A percentile compares a stretch with the other conserved stretches of the same genome.
Conservation (phyloP, 495 filamentous ascomycete genomes). For the Pseudomonodictys pantanalensis region DNA sequence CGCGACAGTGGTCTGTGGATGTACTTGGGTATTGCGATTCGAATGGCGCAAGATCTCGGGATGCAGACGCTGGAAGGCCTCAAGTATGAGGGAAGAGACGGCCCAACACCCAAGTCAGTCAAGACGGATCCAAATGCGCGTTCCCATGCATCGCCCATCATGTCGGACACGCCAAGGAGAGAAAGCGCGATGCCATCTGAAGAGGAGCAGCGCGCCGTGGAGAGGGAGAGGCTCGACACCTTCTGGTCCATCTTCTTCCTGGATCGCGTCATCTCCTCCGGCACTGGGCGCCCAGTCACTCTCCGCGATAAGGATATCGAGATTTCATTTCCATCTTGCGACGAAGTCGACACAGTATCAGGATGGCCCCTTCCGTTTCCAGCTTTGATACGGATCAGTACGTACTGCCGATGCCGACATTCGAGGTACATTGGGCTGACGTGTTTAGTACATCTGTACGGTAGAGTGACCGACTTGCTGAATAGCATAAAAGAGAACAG, state of each 20-base stretch:
- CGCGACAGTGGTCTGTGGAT: conserved; percentile 88
- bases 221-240: conserved; percentile 74
- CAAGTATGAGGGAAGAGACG: conserved; percentile 60
- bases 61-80: conserved; percentile 74
- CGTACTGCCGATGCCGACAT: no score
- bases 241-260: conserved; percentile 87
- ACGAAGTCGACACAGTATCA: conserved; percentile 54
- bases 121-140: conserved; percentile 49
- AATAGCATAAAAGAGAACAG: conserved; percentile 75
- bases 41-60: conserved; percentile 82
- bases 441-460: conserved; percentile 84
- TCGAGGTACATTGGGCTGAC: no score
- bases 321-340: conserved; percentile 64
- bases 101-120: conserved; percentile 53
- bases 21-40: conserved; percentile 80
- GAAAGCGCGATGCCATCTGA: conserved; percentile 48
- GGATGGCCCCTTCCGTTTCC: conserved; percentile 75
- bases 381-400: conserved; percentile 71
- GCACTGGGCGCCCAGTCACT: conserved; percentile 67
- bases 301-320: conserved; percentile 80
- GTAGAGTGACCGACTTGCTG: conserved; percentile 74
- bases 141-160: conserved; percentile 39
- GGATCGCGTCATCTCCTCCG: conserved; percentile 79
- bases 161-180: conserved; percentile 29
- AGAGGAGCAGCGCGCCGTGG: conserved; percentile 52